Conservation (phyloP, 495 filamentous ascomycete genomes). For the Aspergillus mulundensis region DNA sequence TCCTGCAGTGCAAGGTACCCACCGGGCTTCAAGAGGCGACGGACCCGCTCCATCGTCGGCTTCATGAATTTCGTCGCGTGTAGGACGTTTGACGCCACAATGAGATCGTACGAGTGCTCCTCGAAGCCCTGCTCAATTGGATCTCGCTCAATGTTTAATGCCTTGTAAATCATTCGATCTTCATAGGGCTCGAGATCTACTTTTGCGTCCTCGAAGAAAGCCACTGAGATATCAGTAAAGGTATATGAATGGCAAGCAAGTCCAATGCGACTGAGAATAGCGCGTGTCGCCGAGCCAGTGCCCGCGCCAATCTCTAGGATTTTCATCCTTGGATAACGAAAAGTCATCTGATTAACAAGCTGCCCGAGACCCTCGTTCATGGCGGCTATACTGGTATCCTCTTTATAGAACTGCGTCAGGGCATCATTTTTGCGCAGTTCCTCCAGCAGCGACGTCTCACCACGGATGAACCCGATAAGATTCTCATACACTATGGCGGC, state of each 20-base stretch:
- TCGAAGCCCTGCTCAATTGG: constrained; percentile 44
- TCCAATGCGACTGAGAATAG: constrained; percentile 13
- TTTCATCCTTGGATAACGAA: constrained; percentile 33
- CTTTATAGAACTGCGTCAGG: constrained; percentile 10
- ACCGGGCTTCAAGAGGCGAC: constrained; percentile 28
- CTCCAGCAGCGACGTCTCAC: background rate
- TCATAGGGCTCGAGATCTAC: constrained; percentile 17
- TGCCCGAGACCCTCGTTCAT: background rate
- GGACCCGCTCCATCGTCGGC: constrained; percentile 43
- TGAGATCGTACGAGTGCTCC: constrained; percentile 41
- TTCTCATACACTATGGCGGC: background rate
- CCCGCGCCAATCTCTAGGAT: constrained; percentile 46
- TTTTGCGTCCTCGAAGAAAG: constrained; percentile 31
- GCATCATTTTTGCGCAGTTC: constrained; percentile 10
- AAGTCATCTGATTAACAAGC: constrained; percentile 24
- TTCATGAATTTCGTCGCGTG: constrained; percentile 48
- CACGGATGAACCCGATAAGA: background rate
- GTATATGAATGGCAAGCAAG: constrained; percentile 34
- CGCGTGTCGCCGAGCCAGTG: constrained; percentile 29
- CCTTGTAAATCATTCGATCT: constrained; percentile 43
- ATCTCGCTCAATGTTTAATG: constrained; percentile 44
- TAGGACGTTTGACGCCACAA: constrained; percentile 50
- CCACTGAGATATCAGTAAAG: constrained; percentile 35
- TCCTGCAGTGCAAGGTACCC: constrained; percentile 1
- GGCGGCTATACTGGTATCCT: background rate